Evolutionary conservation across 768 basidiomycete genomes (phyloP).

Genomic region (Pilatotrama ljubarskyi): DNA sequence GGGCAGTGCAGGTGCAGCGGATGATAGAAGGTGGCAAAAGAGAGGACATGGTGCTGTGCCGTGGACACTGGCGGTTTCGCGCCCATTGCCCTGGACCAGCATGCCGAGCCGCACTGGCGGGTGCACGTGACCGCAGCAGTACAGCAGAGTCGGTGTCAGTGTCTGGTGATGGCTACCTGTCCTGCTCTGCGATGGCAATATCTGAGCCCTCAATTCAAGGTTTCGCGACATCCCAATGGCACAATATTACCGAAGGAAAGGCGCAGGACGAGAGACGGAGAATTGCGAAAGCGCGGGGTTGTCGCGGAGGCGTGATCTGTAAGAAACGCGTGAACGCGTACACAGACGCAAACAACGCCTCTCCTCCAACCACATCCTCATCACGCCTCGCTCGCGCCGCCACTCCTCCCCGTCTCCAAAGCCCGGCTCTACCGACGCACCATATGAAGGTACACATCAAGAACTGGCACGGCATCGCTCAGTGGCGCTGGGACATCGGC

Average conservation of each 20-base stretch:
- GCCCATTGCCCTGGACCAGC: neutral
- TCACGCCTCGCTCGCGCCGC: neutral
- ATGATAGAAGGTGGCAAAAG: neutral
- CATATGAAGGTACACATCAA: conserved; percentile 82
- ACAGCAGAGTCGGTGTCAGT: neutral
- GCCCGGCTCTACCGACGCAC: neutral
- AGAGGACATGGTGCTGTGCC: conserved; percentile 1
- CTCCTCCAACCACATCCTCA: conserved; percentile 6
- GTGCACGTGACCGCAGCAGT: conserved; percentile 2
- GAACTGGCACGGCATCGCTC: conserved; percentile 84
- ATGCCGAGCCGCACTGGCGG: neutral
- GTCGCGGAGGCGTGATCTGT: conserved; percentile 4
- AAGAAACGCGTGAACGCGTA: conserved; percentile 21
- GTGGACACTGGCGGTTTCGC: neutral
- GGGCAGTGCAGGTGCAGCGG: neutral
- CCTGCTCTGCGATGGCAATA: too few species aligned
- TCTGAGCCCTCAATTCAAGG: too few species aligned
- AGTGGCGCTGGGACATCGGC: conserved; percentile 81
- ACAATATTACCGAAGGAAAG: neutral
- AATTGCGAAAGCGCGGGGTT: neutral
- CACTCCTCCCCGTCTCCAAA: neutral
- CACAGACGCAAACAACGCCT: conserved; percentile 22
- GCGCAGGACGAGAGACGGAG: neutral
- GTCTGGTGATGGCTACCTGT: too few species aligned
- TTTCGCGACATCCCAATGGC: neutral